phyloP scores from a whole-genome alignment of 2,329 filamentous ascomycete genomes.

The Pestalotiopsis sp. region DNA sequence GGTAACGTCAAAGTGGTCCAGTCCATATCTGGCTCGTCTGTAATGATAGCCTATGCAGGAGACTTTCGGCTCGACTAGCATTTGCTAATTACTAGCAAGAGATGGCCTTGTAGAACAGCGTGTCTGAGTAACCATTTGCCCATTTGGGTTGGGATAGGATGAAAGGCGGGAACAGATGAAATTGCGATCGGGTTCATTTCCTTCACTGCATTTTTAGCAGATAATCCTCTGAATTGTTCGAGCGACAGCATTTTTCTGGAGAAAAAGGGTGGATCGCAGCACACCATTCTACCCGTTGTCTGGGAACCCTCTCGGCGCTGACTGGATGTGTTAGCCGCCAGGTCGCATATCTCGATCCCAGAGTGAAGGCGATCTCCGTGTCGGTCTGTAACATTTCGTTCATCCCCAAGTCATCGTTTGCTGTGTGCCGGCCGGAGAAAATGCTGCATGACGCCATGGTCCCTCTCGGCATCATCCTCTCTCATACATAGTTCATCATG shows the following conservation, averaged over 20 bases:
- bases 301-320: neutral
- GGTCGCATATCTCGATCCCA: neutral
- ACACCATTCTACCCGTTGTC: neutral
- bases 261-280: neutral
- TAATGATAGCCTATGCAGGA: slow-evolving; percentile 2
- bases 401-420: neutral
- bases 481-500: neutral
- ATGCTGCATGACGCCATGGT: neutral
- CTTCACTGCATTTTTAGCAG: neutral
- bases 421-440: neutral
- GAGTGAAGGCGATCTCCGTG: neutral
- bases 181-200: neutral
- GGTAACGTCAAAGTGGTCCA: neutral
- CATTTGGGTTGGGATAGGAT: neutral
- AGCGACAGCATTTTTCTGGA: neutral
- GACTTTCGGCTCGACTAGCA: slow-evolving; percentile 7
- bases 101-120: neutral
- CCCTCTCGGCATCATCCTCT: neutral
- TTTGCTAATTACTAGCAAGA: neutral
- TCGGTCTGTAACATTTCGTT: neutral
- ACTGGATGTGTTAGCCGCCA: neutral
- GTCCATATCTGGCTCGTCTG: neutral
- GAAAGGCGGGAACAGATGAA: neutral
- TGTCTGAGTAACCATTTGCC: neutral
- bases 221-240: neutral